Evolutionary conservation across 192 early-diverging fungal genomes (phyloP).

Genomic region (Dimargaris xerosporica): DNA sequence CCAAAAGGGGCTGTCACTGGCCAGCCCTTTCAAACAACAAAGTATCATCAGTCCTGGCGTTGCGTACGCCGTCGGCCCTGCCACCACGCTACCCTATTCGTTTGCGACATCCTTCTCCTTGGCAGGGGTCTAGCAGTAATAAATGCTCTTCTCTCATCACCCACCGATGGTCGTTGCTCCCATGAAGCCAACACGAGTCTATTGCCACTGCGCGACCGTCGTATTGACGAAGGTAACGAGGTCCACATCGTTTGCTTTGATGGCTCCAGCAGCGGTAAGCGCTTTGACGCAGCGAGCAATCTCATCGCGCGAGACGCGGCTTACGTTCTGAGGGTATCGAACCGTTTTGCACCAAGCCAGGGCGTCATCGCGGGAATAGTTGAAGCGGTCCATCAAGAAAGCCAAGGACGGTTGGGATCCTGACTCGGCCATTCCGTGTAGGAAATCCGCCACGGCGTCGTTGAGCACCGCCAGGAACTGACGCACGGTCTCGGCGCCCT

Average conservation of each 20-base stretch:
- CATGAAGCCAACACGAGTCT: no score
- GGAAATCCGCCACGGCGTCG: slow-evolving; percentile 6
- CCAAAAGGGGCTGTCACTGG: no score
- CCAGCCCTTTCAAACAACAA: no score
- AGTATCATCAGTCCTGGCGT: no score
- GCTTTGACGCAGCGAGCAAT: not conserved
- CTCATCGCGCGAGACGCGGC: slow-evolving; percentile 1
- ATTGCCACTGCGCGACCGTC: not conserved
- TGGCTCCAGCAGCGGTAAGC: not conserved
- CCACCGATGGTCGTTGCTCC: no score
- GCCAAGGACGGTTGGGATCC: not conserved
- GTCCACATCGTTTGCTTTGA: not conserved
- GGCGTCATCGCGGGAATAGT: slow-evolving; percentile 5
- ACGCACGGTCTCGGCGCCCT: not conserved
- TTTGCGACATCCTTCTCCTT: no score
- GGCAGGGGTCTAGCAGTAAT: no score
- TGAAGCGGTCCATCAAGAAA: slow-evolving; percentile 11
- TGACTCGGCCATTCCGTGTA: slow-evolving; percentile 6
- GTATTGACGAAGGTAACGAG: not conserved
- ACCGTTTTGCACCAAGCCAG: slow-evolving; percentile 11
- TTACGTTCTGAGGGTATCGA: slow-evolving; percentile 6
- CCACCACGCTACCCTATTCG: no score
- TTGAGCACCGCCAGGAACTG: slow-evolving; percentile 10
- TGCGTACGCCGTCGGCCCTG: no score
- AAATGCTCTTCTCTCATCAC: no score